phyloP scores from a whole-genome alignment of 1,284 basidiomycete genomes.

The Cystobasidium pallidum region DNA sequence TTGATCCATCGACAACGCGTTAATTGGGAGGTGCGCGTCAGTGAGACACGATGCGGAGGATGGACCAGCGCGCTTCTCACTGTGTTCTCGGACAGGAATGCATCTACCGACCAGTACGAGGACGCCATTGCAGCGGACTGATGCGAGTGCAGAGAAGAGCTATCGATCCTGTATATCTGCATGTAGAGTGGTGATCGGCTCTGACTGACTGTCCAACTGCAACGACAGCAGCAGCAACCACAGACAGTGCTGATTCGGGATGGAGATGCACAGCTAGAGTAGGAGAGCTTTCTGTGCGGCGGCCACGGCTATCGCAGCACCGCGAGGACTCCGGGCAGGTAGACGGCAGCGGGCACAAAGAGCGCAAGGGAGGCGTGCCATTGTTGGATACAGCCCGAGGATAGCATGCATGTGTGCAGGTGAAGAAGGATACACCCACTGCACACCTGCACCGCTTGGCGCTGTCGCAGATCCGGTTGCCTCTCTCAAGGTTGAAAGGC shows the following conservation, averaged over 20 bases:
- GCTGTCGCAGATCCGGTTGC: too few relatives aligned
- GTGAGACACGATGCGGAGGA: not conserved
- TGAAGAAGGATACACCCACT: not conserved
- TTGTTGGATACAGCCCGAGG: too few relatives aligned
- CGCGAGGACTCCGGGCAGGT: not conserved
- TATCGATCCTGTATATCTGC: not conserved
- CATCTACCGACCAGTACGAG: conserved; percentile 41
- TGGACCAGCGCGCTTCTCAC: conserved; percentile 2
- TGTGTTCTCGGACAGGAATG: conserved; percentile 42
- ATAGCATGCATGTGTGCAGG: not conserved
- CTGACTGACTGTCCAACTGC: conserved; percentile 1
- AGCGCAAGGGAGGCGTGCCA: too few relatives aligned
- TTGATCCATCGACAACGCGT: not conserved
- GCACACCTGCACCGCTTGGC: not conserved
- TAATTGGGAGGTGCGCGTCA: conserved; percentile 9
- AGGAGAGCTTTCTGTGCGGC: too few relatives aligned
- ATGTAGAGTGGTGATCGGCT: not conserved
- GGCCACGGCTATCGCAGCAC: not conserved
- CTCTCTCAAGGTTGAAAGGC: too few relatives aligned
- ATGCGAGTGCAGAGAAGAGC: not conserved
- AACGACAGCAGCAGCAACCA: conserved; percentile 4
- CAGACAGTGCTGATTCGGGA: not conserved
- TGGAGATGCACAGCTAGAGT: not conserved
- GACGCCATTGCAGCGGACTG: conserved; percentile 21
- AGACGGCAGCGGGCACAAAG: not conserved